These are phyloP conservation scores for Clonostachys chloroleuca DNA, from an alignment of 2,329 filamentous ascomycete genomes.

Conservation along the genomic window DNA sequence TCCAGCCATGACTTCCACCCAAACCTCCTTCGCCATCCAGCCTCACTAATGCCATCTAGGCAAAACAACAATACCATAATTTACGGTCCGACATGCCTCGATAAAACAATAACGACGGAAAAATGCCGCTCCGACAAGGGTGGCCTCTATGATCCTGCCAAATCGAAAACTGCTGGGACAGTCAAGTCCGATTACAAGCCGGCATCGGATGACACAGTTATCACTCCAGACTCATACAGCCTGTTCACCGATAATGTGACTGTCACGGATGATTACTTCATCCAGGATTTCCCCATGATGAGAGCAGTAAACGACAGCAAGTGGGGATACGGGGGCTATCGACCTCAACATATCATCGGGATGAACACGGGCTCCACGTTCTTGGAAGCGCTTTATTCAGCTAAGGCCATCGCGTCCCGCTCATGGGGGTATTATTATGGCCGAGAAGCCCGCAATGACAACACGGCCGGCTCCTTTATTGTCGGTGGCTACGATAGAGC, in stretches of 20 bases:
- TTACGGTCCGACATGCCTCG: slow-evolving; percentile 4
- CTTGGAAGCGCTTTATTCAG: neutral
- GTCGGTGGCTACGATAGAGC: slow-evolving; percentile 8
- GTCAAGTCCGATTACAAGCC: neutral
- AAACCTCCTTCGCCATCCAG: neutral
- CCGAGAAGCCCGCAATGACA: neutral
- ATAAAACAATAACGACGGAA: neutral
- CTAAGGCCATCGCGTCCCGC: slow-evolving; percentile 1
- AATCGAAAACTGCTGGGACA: slow-evolving; percentile 1
- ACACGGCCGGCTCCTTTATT: slow-evolving; percentile 4
- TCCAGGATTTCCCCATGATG: slow-evolving; percentile 4
- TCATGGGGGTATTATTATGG: slow-evolving; percentile 8
- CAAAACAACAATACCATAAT: slow-evolving; percentile 6
- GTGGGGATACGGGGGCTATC: slow-evolving; percentile 2
- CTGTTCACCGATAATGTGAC: slow-evolving; percentile 6
- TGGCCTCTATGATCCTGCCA: slow-evolving; percentile 2
- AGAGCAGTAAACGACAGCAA: neutral
- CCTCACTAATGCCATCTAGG: slow-evolving; percentile 1
- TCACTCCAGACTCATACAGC: neutral
- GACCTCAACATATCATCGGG: slow-evolving; percentile 7
- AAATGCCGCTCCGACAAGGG: slow-evolving; percentile 6
- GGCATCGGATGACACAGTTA: slow-evolving; percentile 1
- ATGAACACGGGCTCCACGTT: slow-evolving; percentile 6
- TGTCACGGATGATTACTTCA: slow-evolving; percentile 1
- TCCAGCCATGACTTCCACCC: neutral